These are phyloP conservation scores for Populus tremula DNA, from an alignment of 345 rosid genomes.

Conservation along the genomic window DNA sequence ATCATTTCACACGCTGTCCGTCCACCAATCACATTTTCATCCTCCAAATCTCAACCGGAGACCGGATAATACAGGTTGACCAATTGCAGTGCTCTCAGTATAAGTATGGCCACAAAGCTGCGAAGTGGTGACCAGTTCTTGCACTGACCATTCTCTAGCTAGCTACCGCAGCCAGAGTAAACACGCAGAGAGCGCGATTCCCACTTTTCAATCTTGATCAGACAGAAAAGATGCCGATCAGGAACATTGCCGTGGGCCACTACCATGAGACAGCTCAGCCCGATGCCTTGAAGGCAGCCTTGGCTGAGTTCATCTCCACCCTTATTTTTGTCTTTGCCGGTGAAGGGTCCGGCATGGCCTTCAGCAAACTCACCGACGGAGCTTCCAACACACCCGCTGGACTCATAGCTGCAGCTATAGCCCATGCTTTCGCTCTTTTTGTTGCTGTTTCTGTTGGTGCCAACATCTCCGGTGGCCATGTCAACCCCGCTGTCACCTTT, in stretches of 20 bases:
- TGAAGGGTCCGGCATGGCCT: constrained; percentile 92
- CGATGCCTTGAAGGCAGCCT: constrained; percentile 62
- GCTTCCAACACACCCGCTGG: constrained; percentile 74
- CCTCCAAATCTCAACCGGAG: neutral
- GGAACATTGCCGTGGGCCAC: constrained; percentile 76
- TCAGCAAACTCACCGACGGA: constrained; percentile 75
- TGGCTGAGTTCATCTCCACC: constrained; percentile 87
- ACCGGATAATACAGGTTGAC: constrained; percentile 32
- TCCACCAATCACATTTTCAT: constrained; percentile 29
- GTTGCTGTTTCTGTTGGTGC: constrained; percentile 78
- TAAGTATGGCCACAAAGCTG: constrained; percentile 19
- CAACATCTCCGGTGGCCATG: constrained; percentile 95
- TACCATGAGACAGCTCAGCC: constrained; percentile 67
- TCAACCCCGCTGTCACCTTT: constrained; percentile 88
- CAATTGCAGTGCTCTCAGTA: constrained; percentile 17
- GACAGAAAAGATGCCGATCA: constrained; percentile 63
- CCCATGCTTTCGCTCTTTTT: constrained; percentile 78
- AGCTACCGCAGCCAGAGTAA: neutral
- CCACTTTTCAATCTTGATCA: constrained; percentile 18
- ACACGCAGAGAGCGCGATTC: neutral
- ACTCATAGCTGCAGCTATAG: constrained; percentile 67
- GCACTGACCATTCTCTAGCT: neutral
- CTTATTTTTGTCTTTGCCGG: constrained; percentile 89
- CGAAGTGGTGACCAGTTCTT: constrained; percentile 18
- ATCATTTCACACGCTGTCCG: constrained; percentile 10